Evolutionary conservation across 2,329 filamentous ascomycete genomes (phyloP).

Genomic region (Xylaria sp.): DNA sequence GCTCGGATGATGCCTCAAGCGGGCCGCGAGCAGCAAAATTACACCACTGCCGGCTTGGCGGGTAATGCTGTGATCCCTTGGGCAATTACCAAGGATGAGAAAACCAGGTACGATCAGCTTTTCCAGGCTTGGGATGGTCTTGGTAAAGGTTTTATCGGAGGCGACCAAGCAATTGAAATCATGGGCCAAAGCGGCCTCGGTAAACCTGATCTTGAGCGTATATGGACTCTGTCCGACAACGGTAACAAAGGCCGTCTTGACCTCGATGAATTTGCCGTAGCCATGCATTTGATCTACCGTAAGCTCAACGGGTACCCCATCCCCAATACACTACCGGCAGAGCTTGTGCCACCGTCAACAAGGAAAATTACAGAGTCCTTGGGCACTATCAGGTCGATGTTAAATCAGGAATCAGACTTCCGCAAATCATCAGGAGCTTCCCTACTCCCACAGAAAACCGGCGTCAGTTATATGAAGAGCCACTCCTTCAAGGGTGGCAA

Average conservation of each 20-base stretch:
- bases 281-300: slow-evolving; percentile 98
- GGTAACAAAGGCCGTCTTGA: slow-evolving; percentile 95
- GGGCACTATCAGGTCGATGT: slow-evolving; percentile 88
- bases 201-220: slow-evolving; percentile 86
- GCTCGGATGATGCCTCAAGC: slow-evolving; percentile 97
- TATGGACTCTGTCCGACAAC: slow-evolving; percentile 95
- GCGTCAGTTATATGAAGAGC: slow-evolving; percentile 97
- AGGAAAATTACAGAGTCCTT: slow-evolving; percentile 94
- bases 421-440: slow-evolving; percentile 91
- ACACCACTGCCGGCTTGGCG: slow-evolving; percentile 85
- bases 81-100: slow-evolving; percentile 99
- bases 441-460: slow-evolving; percentile 92
- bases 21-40: slow-evolving; percentile 84
- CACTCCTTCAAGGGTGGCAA: slow-evolving; percentile 84
- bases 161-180: slow-evolving; percentile 94
- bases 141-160: slow-evolving; percentile 89
- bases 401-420: slow-evolving; percentile 88
- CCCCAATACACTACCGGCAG: slow-evolving; percentile 85
- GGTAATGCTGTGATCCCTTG: slow-evolving; percentile 97
- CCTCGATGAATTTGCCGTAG: slow-evolving; percentile 96
- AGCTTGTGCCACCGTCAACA: slow-evolving; percentile 94
- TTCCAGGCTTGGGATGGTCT: slow-evolving; percentile 98
- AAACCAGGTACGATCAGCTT: slow-evolving; percentile 93
- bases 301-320: slow-evolving; percentile 96
- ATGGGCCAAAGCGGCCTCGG: slow-evolving; percentile 96